Evolutionary conservation across 2,329 filamentous ascomycete species (phyloP), one percentile per base, ranked within the genome.

Genomic region (Apiospora arundinis): DNA sequence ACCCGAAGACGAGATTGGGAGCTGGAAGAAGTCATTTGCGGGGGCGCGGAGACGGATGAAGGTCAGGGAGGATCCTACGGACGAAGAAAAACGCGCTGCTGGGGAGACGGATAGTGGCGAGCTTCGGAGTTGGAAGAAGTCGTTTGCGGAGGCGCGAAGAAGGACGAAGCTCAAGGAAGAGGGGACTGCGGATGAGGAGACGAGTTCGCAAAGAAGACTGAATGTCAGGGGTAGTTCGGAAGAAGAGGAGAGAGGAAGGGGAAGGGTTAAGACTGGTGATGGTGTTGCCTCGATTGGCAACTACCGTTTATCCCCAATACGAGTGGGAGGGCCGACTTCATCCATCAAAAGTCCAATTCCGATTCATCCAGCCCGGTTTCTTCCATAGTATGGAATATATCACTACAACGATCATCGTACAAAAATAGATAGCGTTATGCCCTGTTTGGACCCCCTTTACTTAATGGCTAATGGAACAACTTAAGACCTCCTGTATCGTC

Each of bases 11-110:
- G 65, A 67, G 44, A 12, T 67, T 25, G 65, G 65, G 16, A 67
- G 65, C 25, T 67, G 65, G 65, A 67, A 46, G 65, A 28, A 45
- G 65, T 28, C 65, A 40, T 67, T 67, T 21, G 40, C 40, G 16
- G 65, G 65, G 7, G 42, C 65, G 40, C 40, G 65, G 9, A 28
- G 65, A 16, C 18, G 28, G 40, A 11, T 46, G 12, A 37, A 37
- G 52, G 52, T 60, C 52, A 18, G 52, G 52, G 52, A 56, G 4
- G 14, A 18, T 12, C 14, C 25, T 8, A 32, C 25, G 4, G 49
- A 56, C 14, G 49, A 56, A 8, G 49, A 56, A 3, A 32, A 56
- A 18, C 25, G 25, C 4, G 25, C 14, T 11, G 11, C 5, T 9
- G 48, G 23, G 49, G 49, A 25, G n/a, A 9, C 2, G 49, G 25